Evolutionary conservation across 768 basidiomycete species (phyloP), one percentile per base, ranked within the genome.

Genomic region (Tephrocybe sp.): DNA sequence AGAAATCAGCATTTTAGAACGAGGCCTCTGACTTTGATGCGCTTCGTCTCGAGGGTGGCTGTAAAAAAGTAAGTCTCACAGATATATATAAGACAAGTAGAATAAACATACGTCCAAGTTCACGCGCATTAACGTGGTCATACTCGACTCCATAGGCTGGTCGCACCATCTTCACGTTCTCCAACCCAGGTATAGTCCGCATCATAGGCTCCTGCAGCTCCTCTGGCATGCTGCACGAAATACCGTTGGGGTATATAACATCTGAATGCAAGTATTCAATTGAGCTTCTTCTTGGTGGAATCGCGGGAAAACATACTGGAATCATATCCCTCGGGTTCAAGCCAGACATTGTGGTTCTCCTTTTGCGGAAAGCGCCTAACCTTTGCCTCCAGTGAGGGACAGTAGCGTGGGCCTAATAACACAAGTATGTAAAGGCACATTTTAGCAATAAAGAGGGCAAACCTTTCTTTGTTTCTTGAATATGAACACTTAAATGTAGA

Each of bases 81-180:
- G 9, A 41, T 26, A 27, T 34, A 19, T 7, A 3, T 19, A 15
- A 24, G 35, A 47, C 19, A 28, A 38, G 40, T n/a, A 13, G 18
- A 34, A 47, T 1, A 19, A 5, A 76, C 87, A 56, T 54, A 90
- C 90, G 71, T 25, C 70, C 71, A 30, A 96, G 76, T 55, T 94
- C 92, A 18, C 89, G 72, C 8, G 93, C 87, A 69, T 96, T 92
- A 9, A 96, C 76, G 60, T 91, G 84, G 61, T 96, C 93, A 55
- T 96, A 96, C 64, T 96, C 92, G 26, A 96, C 91, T 2, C 93
- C 93, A 68, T 95, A 96, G 0, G 91, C 93, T 1, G 92, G 92
- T 56, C 77, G 71, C 4, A 89, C 78, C 77, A 96, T 87, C 60
- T 86, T 80, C 24, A 86, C 93, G 22, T 87, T 84, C 67, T 94